These are phyloP conservation scores for Calonectria honghensis DNA, from an alignment of 2,329 filamentous ascomycete species.

Conservation along the genomic window DNA sequence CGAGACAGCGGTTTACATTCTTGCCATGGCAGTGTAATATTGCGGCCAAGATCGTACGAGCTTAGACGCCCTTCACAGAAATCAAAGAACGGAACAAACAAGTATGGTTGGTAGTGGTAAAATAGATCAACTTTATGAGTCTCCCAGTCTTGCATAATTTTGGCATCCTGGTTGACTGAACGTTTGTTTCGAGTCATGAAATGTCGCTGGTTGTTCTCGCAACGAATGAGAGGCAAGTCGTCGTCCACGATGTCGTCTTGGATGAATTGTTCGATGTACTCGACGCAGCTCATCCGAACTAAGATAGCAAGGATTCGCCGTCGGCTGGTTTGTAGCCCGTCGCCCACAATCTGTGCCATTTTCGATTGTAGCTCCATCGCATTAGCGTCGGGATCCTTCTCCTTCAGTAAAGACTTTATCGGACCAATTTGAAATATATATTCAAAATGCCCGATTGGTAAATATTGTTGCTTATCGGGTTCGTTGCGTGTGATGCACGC, in stretches of 20 bases:
- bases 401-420: not conserved
- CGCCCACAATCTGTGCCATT: not conserved
- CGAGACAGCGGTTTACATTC: too few species aligned
- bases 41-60: not conserved
- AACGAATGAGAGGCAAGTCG: not conserved
- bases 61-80: not conserved
- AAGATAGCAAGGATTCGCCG: conserved; percentile 6
- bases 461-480: too few species aligned
- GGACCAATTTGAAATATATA: too few species aligned
- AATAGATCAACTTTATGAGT: not conserved
- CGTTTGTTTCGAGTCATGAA: not conserved
- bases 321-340: not conserved
- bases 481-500: too few species aligned
- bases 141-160: not conserved
- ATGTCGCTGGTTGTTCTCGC: not conserved
- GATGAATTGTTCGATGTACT: not conserved
- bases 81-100: conserved; percentile 7
- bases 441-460: too few species aligned
- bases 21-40: not conserved
- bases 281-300: not conserved
- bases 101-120: not conserved
- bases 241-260: not conserved
- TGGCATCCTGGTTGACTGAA: not conserved
- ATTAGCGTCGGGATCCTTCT: not conserved
- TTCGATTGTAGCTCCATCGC: not conserved